These are phyloP conservation scores for Aspergillus cristatus DNA, from an alignment of 495 filamentous ascomycete species.

Conservation along the genomic window DNA sequence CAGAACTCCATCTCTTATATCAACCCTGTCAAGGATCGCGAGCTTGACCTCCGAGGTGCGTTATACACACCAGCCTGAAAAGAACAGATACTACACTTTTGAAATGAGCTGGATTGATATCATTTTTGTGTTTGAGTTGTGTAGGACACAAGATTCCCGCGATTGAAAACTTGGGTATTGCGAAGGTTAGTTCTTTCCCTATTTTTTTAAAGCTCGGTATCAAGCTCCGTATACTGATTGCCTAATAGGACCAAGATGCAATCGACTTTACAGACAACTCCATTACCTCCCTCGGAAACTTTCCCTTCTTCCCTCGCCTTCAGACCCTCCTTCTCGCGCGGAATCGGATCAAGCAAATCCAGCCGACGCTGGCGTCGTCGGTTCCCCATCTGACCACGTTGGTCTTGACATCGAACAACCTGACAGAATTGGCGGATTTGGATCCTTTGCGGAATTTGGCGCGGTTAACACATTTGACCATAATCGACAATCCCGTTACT, in stretches of 20 bases:
- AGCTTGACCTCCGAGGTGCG: conserved; percentile 99
- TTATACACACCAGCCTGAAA: conserved; percentile 57
- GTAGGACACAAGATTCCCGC: conserved; percentile 95
- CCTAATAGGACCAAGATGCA: conserved; percentile 64
- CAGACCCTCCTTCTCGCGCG: conserved; percentile 79
- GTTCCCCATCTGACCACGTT: conserved; percentile 71
- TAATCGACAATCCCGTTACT: conserved; percentile 82
- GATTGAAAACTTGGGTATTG: conserved; percentile 97
- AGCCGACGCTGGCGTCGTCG: conserved; percentile 58
- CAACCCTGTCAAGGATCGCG: conserved; percentile 94
- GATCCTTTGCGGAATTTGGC: conserved; percentile 66
- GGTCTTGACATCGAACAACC: conserved; percentile 66
- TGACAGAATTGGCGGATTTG: conserved; percentile 75
- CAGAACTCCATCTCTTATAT: conserved; percentile 88
- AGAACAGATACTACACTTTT: conserved; percentile 95
- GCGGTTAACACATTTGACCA: conserved; percentile 64
- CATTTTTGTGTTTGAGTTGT: conserved; percentile 43
- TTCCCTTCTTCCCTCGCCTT: conserved; percentile 85
- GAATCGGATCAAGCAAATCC: conserved; percentile 77
- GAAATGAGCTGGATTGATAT: conserved; percentile 75
- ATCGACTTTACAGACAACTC: conserved; percentile 99
- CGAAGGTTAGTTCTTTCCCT: conserved; percentile 49
- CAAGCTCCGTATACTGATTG: conserved; percentile 5
- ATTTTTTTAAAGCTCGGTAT: conserved; percentile 1
- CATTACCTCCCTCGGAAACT: conserved; percentile 78